Base-by-base conservation (phyloP, 805 yeast genomes). In the Candida ipomoeae region DNA sequence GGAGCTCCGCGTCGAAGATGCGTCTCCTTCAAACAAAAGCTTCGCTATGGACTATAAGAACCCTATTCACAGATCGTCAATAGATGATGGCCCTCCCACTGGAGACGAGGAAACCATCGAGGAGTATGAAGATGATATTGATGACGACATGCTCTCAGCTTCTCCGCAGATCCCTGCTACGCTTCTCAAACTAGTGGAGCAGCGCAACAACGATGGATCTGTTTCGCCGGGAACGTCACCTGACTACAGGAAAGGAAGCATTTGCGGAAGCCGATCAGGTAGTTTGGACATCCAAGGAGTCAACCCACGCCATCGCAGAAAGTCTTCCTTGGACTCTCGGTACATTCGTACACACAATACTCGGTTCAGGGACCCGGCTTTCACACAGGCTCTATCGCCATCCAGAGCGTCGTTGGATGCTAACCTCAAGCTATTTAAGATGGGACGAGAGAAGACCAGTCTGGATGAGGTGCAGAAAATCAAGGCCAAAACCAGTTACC, bases 101-200 rank as follows among this genome's bases (percentile, higher is more conserved):
- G 48, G 64, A 7, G 69, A 59, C 17, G 63, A 58, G 5, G 69
- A 65, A 26, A 62, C 51, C 37, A 53, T 66, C n/a, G 73, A 69
- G 14, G 61, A 58, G 41, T 51, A 50, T 52, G 77, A 71, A 49
- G 76, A 71, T 44, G 77, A 73, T 36, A 56, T 70, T 48, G 77
- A 73, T 57, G 74, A 77, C 42, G 77, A 74, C 33, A 53, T 70
- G 20, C 63, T 82, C 21, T 78, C 84, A 0, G 82, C 81, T 4
- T 83, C 88, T 1, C 89, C 89, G 0, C 87, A 84, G 57, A 83
- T 84, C 2, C 89, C 89, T 0, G 79, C 79, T 33, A 80, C 80
- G 41, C 68, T 84, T 15, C 64, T 84, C 37, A 73, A 78, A 57
- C 64, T 79, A 58, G 87, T 75, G 51, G 88, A 77, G 61, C 72